Conservation (phyloP, 768 basidiomycete species). For the Suillus subaureus region DNA sequence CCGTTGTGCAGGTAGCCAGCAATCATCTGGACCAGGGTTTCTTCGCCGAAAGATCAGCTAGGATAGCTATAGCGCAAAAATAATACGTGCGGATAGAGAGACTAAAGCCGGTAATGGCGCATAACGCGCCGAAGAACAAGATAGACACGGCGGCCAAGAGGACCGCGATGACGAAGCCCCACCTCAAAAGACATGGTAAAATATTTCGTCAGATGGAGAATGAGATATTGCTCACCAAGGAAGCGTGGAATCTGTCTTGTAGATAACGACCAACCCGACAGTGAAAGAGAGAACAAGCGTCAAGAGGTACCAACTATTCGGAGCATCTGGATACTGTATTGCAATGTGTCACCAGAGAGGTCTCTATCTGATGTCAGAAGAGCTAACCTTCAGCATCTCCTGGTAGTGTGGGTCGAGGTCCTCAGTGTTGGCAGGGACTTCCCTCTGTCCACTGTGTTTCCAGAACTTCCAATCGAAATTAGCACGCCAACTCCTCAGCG, state of each 20-base stretch:
- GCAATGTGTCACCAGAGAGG: background rate
- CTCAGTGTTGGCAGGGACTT: conserved; percentile 36
- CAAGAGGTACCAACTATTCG: conserved; percentile 35
- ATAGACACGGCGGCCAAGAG: conserved; percentile 51
- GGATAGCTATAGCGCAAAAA: background rate
- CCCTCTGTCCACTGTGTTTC: conserved; percentile 19
- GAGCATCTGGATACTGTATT: conserved; percentile 35
- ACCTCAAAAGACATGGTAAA: conserved; percentile 27
- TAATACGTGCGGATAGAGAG: conserved; percentile 22
- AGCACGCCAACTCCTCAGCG: conserved; percentile 32
- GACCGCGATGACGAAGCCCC: conserved; percentile 55
- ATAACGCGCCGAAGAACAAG: conserved; percentile 56
- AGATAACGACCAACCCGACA: conserved; percentile 56
- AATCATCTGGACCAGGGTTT: conserved; percentile 38
- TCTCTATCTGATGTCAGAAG: conserved; percentile 19
- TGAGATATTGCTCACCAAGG: conserved; percentile 46
- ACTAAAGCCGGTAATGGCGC: conserved; percentile 45
- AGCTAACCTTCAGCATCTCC: conserved; percentile 48
- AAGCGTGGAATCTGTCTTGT: conserved; percentile 53
- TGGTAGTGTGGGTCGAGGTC: conserved; percentile 55
- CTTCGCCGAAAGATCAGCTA: conserved; percentile 11
- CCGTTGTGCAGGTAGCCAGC: conserved; percentile 39
- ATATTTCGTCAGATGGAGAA: background rate
- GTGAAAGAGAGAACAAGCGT: conserved; percentile 36
- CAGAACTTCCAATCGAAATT: conserved; percentile 45